Conservation (phyloP, 768 basidiomycete species). For the Lentinula raphanica region DNA sequence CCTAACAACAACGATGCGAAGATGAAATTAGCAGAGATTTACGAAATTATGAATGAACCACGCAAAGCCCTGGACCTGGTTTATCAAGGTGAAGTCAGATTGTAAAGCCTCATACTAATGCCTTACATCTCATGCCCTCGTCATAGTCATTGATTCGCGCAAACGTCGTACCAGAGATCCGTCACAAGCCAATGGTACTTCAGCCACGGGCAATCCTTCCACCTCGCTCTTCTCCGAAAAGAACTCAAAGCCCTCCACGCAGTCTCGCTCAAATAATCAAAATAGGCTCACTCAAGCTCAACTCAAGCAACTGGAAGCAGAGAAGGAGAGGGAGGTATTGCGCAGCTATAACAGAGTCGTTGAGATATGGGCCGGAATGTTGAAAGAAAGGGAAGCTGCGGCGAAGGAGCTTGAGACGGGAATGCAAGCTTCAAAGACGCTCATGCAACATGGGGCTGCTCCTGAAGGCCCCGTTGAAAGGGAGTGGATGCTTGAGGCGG, state of each 20-base stretch:
- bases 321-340: slow-evolving; percentile 61
- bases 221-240: slow-evolving; percentile 59
- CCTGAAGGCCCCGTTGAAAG: slow-evolving; percentile 25
- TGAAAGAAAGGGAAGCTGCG: slow-evolving; percentile 23
- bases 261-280: slow-evolving; percentile 20
- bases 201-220: background rate
- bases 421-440: slow-evolving; percentile 30
- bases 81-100: slow-evolving; percentile 56
- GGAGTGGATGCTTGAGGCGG: slow-evolving; percentile 81
- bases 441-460: background rate
- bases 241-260: slow-evolving; percentile 27
- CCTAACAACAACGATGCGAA: slow-evolving; percentile 77
- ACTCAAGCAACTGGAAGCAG: slow-evolving; percentile 55
- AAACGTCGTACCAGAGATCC: slow-evolving; percentile 36
- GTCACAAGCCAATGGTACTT: slow-evolving; percentile 8
- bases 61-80: slow-evolving; percentile 80
- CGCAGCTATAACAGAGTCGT: slow-evolving; percentile 54
- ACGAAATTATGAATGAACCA: slow-evolving; percentile 78
- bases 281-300: slow-evolving; percentile 54
- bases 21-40: slow-evolving; percentile 85
- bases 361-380: slow-evolving; percentile 57
- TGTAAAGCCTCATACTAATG: background rate
- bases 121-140: background rate
- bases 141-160: slow-evolving; percentile 54
- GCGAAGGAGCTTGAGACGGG: slow-evolving; percentile 11